Percentiles rank a stretch among this genome's conserved stretches.
Conservation (phyloP, 2,329 filamentous ascomycete genomes). For the Calonectria fujianensis region DNA sequence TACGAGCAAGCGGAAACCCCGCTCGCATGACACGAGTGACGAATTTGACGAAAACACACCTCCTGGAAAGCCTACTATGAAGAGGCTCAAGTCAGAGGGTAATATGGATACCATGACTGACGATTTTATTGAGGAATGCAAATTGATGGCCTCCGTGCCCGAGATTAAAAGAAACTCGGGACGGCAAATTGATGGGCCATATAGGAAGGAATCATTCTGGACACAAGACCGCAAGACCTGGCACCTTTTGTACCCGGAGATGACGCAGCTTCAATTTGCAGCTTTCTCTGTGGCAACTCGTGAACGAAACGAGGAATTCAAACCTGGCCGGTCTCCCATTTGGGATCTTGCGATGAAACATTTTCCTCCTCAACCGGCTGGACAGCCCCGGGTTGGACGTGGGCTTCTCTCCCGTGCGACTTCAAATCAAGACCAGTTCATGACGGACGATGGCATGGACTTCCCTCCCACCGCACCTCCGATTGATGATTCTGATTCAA, state of each 20-base stretch:
- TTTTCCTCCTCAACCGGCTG: conserved; percentile 68
- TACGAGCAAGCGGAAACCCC: conserved; percentile 74
- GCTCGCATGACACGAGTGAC: conserved; percentile 69
- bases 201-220: conserved; percentile 76
- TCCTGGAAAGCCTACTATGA: conserved; percentile 69
- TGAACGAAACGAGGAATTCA: conserved; percentile 71
- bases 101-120: conserved; percentile 61
- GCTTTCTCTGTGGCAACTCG: conserved; percentile 73
- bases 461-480: conserved; percentile 59
- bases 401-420: conserved; percentile 41
- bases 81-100: conserved; percentile 72
- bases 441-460: conserved; percentile 54
- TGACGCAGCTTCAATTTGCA: conserved; percentile 76
- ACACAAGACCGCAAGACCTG: conserved; percentile 72
- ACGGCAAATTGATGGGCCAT: conserved; percentile 75
- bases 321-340: conserved; percentile 69
- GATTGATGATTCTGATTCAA: conserved; percentile 50
- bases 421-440: conserved; percentile 51
- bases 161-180: conserved; percentile 69
- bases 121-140: conserved; percentile 65
- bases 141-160: conserved; percentile 69
- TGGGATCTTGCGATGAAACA: conserved; percentile 76
- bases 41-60: conserved; percentile 66
- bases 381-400: conserved; percentile 41
- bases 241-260: conserved; percentile 78